Percentiles rank a stretch among this genome's conserved stretches.
Conservation (phyloP, 306 rosid species). For the Cucurbita moschata region DNA sequence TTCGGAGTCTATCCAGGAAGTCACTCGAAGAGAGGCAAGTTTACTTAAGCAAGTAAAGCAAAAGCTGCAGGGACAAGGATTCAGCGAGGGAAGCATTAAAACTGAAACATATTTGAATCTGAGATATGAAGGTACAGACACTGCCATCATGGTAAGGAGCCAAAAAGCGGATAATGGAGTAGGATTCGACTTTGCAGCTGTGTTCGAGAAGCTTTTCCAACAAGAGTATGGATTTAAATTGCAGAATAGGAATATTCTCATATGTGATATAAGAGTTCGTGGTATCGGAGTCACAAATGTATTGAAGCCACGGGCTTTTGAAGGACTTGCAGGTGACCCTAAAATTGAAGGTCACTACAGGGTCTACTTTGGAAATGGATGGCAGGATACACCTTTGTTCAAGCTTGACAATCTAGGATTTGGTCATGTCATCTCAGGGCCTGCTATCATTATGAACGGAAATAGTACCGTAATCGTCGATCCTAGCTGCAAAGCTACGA, state of each 20-base stretch:
- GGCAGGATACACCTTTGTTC: conserved; percentile 73
- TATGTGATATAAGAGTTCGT: conserved; percentile 73
- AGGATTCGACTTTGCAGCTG: conserved; percentile 39
- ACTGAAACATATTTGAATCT: conserved; percentile 68
- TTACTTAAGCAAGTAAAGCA: conserved; percentile 47
- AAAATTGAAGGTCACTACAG: conserved; percentile 50
- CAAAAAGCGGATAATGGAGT: conserved; percentile 26
- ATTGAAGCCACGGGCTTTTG: conserved; percentile 54
- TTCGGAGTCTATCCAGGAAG: conserved; percentile 42
- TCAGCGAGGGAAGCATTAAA: conserved; percentile 47
- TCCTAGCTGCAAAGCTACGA: conserved; percentile 60
- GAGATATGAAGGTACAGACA: conserved; percentile 93
- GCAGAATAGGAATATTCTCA: conserved; percentile 53
- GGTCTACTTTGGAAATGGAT: conserved; percentile 71
- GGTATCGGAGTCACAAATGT: conserved; percentile 79
- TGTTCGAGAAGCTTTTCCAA: conserved; percentile 59
- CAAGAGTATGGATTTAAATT: conserved; percentile 83
- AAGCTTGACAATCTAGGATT: conserved; percentile 68
- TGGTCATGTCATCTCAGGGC: conserved; percentile 53
- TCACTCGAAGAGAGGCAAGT: conserved; percentile 41
- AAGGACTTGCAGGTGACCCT: conserved; percentile 33
- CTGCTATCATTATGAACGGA: conserved; percentile 86
- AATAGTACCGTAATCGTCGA: conserved; percentile 87
- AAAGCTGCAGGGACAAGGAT: conserved; percentile 69
- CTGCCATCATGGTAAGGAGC: conserved; percentile 77